Evolutionary conservation across 106 monocot genomes (phyloP), one percentile per base, ranked within the genome.

Genomic region (Dendrobium nobile): DNA sequence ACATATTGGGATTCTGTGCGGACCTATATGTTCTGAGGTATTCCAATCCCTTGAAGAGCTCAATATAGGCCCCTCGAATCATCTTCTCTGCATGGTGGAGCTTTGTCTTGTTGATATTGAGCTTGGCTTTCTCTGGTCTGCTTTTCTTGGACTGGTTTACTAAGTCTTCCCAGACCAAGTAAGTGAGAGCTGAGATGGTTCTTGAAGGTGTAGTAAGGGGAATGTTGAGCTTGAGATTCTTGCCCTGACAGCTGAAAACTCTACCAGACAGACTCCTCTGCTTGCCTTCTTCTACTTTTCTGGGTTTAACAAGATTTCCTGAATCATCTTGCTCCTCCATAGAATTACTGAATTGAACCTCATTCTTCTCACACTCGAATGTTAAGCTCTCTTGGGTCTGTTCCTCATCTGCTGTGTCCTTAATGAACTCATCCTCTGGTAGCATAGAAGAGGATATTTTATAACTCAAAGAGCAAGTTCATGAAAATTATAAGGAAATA

Each of bases 1-100:
- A 47, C 4, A 2, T 79, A 26, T 9, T 79, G 41, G 68, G 33
- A 37, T 16, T 70, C 27, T 37, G 5, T 28, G 4, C 56, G 58
- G 16, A 96, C 94, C 94, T 64, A 77, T 99, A 99, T 9, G 89
- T 95, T 55, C 67, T 79, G 54, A 99, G 94, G 77, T 93, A 99
- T 6, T 87, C 90, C 24, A 95, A 84, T 1, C 95, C 99, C 84
- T 91, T 99, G 86, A 87, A 99, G 64, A 99, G 85, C 81, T 99
- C 99, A 17, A 95, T 73, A 77, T 93, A 93, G 65, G 95, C 95
- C 44, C 91, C 91, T 17, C 90, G 83, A 70, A 99, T 99, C 99
- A 99, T 99, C 87, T 99, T 99, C 86, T 91, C 91, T 0, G 99
- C 99, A 44, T 82, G 91, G 33, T 82, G 93, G 47, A 99, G 88